Base-by-base conservation (phyloP, 1,139 yeast species). In the Nakaseomyces sp. region DNA sequence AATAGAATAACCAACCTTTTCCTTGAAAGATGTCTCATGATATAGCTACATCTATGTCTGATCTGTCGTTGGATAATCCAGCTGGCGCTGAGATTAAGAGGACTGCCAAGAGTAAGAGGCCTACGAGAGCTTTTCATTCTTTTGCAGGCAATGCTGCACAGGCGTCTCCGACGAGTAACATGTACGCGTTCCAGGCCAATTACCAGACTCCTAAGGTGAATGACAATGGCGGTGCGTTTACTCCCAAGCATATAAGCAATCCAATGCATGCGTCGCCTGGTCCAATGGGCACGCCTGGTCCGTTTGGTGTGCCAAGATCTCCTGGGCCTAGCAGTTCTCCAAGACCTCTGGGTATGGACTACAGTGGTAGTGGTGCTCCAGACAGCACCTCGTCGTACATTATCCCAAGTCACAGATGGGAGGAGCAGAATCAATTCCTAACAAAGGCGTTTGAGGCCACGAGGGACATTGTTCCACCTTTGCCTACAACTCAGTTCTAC, bases 401-500 rank as follows among this genome's bases (percentile, higher is more conserved):
- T 3, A 68, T 86, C 17, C 72, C 81, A 2, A 72, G 68, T 3
- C 74, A 76, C 47, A 71, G 95, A 49, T 69, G 70, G 55, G 63
- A 62, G 20, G 74, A 74, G 40, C 87, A 82, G 58, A 60, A 63
- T 38, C 71, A 61, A 48, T 77, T 66, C 60, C 63, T 62, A 61
- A 60, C 64, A 39, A 71, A 70, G 41, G 64, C 75, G 3, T 87
- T 83, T 58, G 69, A 72, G 45, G 83, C 95, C 3, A 79, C 84
- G 57, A 79, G 79, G 56, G 79, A 84, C 54, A 79, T 84, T 3
- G 74, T 76, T 26, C 95, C 97, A 24, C 96, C 97, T 1, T 71
- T 79, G 12, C 81, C 95, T 0, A 85, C 91, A 1, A 77, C 88
- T 1, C 81, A 79, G 52, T 85, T 71, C 57, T 72, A 71, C 44